Base-by-base conservation (phyloP, 129 eudicot genomes). In the Helianthus tuberosus region DNA sequence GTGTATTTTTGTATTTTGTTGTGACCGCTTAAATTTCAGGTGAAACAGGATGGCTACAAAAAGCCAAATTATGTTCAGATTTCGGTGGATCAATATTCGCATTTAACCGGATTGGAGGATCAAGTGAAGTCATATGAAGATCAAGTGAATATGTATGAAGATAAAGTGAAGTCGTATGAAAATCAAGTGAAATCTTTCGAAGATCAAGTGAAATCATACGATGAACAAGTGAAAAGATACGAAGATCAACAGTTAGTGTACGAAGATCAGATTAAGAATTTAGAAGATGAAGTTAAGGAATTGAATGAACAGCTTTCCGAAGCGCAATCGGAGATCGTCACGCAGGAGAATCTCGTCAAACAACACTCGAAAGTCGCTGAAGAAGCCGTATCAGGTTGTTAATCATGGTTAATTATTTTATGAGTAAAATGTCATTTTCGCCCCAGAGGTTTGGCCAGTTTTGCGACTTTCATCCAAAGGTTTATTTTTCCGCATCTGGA, bases 341-440 rank as follows among this genome's bases (percentile, higher is more conserved):
- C 90, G n/a, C 86, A 95, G 77, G 99, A 91, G 69, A 89, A 75
- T 83, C 69, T 82, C 63, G 99, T 91, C 43, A 95, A 95, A 77
- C 99, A 95, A 69, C 99, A 95, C 52, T 85, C 89, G 3, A 95
- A 95, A 84, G 97, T 95, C 43, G 99, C 99, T 44, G 99, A 95
- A 75, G 99, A 95, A 66, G 99, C 99, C 27, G 97, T 95, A 43
- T 95, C 97, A 76, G 99, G 99, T 95, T 60, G 71, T 58, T 65
- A 43, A 38, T 62, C 27, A 16, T 76, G 41, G 16, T 41, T 69
- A 15, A 11, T 49, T 35, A 48, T 13, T 32, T 32, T 32, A 3
- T 3, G 36, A 32, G 36, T 3, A 32, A 32, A 32, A 32, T 32
- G 36, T 3, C 4, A 32, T 32, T 32, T 32, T 32, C 36, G 4